Evolutionary conservation across 192 early-diverging fungal species (phyloP), one percentile per base, ranked within the genome.

Genomic region (Coemansia sp.): DNA sequence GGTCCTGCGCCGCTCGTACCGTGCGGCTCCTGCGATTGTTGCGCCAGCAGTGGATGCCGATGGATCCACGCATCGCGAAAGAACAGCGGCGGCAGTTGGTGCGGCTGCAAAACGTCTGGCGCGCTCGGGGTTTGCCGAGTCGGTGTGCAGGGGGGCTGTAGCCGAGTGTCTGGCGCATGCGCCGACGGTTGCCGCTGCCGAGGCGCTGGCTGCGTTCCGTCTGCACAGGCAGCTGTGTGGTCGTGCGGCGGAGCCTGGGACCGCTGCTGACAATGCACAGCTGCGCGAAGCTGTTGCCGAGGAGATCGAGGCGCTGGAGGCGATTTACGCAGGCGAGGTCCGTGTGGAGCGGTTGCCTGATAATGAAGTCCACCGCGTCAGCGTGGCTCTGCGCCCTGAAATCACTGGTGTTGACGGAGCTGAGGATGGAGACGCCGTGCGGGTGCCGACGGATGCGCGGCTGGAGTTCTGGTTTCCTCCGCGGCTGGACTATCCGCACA

Each of bases 391-490:
- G 8, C 64, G 63, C 16, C 0, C 6, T 77, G 8, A 60, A 59
- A n/a, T 61, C 74, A 18, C 1, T 11, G 6, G 65, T 55, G 22
- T 3, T 26, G 15, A 45, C 22, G 21, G 41, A 41, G 8, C 36
- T 67, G 26, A 55, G 47, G 12, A 51, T 3, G 26, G 26, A 26
- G 26, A 26, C 26, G 26, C 26, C 26, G 26, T 26, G 26, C 26
- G 26, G 26, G 26, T 26, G 26, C 66, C 46, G 1, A 16, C 11
- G 9, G 85, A 78, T 43, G 76, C 68, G 32, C 69, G 72, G 49
- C 71, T 94, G 37, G 88, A 91, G 58, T 75, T 92, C 62, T 85
- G 87, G 74, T 73, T 94, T 49, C 84, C 91, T 7, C 62, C 69
- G 4, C 56, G 64, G 7, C 80, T 85, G 1, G 69, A 61, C 9